These are phyloP conservation scores for Biancaea sappan DNA, from an alignment of 306 rosid genomes.

Conservation along the genomic window DNA sequence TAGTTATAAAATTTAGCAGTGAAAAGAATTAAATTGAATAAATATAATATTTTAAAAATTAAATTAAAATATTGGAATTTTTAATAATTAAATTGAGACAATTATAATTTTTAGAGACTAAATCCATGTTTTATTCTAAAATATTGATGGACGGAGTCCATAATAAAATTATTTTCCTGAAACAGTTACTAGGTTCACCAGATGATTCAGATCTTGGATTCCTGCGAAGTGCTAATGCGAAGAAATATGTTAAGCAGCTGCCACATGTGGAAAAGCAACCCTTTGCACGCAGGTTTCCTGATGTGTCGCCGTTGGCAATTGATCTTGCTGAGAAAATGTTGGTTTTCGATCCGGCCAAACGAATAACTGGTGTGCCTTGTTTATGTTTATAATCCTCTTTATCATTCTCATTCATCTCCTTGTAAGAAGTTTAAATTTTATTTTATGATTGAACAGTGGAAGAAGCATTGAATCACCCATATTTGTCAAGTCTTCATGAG, in stretches of 20 bases:
- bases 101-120: too few relatives aligned
- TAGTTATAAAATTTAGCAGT: too few relatives aligned
- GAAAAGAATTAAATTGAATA: too few relatives aligned
- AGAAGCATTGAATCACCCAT: conserved; percentile 93
- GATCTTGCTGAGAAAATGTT: conserved; percentile 96
- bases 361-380: conserved; percentile 73
- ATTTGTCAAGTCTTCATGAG: conserved; percentile 84
- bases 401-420: conserved; percentile 13
- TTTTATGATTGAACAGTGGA: conserved; percentile 56
- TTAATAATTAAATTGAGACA: too few relatives aligned
- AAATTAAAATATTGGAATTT: too few relatives aligned
- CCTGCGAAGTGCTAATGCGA: conserved; percentile 90
- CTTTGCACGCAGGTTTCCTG: conserved; percentile 66
- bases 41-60: too few relatives aligned
- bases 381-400: conserved; percentile 7
- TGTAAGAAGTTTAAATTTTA: conserved; percentile 19
- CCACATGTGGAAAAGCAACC: conserved; percentile 69
- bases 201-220: conserved; percentile 89
- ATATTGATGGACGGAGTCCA: conserved; percentile 28
- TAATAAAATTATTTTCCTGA: conserved; percentile 8
- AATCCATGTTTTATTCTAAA: too few relatives aligned
- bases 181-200: conserved; percentile 90
- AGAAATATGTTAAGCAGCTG: conserved; percentile 91
- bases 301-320: conserved; percentile 68
- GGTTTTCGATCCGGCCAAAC: conserved; percentile 84